These are phyloP conservation scores for Globisporangium nunn DNA, from an alignment of 352 stramenopile species.

Conservation along the genomic window DNA sequence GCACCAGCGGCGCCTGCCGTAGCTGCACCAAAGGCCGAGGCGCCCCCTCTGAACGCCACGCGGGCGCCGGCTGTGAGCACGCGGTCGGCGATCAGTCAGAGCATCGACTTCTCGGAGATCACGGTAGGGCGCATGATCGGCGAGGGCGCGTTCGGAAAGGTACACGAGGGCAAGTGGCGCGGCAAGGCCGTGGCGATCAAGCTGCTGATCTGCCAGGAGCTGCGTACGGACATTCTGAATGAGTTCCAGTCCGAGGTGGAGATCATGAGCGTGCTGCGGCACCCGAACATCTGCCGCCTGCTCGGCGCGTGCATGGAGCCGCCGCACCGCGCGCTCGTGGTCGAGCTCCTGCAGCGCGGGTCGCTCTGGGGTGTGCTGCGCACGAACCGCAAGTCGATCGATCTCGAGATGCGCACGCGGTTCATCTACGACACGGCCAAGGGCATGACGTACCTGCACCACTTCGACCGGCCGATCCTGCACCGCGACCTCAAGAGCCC, in stretches of 20 bases:
- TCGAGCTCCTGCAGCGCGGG: constrained; percentile 87
- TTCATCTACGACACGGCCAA: constrained; percentile 75
- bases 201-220: constrained; percentile 56
- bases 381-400: constrained; percentile 45
- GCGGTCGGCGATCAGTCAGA: constrained; percentile 29
- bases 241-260: constrained; percentile 68
- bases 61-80: constrained; percentile 5
- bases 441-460: constrained; percentile 83
- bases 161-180: constrained; percentile 62
- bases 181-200: constrained; percentile 63
- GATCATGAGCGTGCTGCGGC: constrained; percentile 81
- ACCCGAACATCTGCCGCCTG: constrained; percentile 95
- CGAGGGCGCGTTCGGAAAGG: constrained; percentile 58
- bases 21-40: constrained; percentile 3
- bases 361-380: constrained; percentile 90
- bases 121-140: constrained; percentile 36
- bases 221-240: constrained; percentile 50
- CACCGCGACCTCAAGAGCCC: constrained; percentile 83
- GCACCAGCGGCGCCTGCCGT: neutral
- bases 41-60: neutral
- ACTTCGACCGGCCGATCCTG: constrained; percentile 76
- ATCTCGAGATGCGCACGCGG: constrained; percentile 23
- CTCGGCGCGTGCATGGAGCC: constrained; percentile 92
- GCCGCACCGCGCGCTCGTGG: constrained; percentile 91
- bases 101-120: constrained; percentile 58